Percentiles rank a stretch among this genome's conserved stretches.
Conservation (phyloP, 352 stramenopile species). For the Globisporangium apiculatum region DNA sequence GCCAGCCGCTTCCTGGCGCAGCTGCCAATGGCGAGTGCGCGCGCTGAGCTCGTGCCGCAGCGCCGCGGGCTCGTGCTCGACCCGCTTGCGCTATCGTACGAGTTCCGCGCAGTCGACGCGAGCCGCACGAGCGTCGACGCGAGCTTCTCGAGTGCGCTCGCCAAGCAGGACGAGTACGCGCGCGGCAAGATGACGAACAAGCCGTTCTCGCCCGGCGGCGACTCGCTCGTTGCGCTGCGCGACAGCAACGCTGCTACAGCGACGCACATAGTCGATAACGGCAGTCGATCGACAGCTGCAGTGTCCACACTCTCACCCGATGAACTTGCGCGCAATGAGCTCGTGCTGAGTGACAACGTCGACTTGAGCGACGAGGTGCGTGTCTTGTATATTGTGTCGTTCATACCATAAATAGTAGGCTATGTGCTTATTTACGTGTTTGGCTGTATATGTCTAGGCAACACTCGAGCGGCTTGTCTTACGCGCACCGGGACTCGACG, state of each 20-base stretch:
- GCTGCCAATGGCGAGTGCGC: slow-evolving; percentile 52
- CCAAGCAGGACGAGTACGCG: slow-evolving; percentile 75
- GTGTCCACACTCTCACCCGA: slow-evolving; percentile 15
- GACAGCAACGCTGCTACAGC: not conserved
- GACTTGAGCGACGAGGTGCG: slow-evolving; percentile 22
- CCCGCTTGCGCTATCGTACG: slow-evolving; percentile 51
- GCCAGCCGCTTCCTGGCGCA: slow-evolving; percentile 64
- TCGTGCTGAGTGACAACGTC: slow-evolving; percentile 21
- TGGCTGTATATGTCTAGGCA: slow-evolving; percentile 3
- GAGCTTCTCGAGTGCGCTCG: slow-evolving; percentile 57
- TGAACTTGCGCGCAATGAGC: slow-evolving; percentile 29
- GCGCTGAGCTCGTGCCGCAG: slow-evolving; percentile 45
- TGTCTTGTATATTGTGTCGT: no score
- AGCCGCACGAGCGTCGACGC: slow-evolving; percentile 26
- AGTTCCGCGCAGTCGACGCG: slow-evolving; percentile 38
- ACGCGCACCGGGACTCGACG: slow-evolving; percentile 41
- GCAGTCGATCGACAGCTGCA: not conserved
- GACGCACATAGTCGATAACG: no score
- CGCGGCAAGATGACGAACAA: slow-evolving; percentile 76
- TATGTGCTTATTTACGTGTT: no score
- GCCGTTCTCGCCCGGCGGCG: slow-evolving; percentile 55
- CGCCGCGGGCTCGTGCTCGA: slow-evolving; percentile 38
- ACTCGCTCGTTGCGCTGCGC: slow-evolving; percentile 39
- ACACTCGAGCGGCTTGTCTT: slow-evolving; percentile 40
- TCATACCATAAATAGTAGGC: no score